Evolutionary conservation across 2,329 filamentous ascomycete genomes (phyloP), one percentile per base, ranked within the genome.

Genomic region (Phyllosticta citrichinensis): DNA sequence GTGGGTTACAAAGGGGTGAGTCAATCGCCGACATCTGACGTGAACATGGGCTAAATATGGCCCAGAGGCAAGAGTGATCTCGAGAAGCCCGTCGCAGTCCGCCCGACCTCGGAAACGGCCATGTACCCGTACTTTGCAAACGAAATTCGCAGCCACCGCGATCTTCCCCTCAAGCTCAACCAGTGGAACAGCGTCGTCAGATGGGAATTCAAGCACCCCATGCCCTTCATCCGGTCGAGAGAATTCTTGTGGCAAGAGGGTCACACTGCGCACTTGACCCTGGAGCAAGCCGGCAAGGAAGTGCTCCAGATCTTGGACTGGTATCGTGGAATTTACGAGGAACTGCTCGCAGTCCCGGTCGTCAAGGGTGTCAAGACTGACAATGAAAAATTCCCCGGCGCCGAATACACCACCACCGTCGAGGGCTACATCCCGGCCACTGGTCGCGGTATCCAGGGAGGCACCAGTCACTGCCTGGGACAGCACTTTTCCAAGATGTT

Each of bases 401-500:
- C 92, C 66, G 87, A 93, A 77, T 99, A 96, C 80, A 97, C 94
- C 55, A 96, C 93, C 62, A 99, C 94, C 1, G 89, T 96, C 55
- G 94, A 99, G 77, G 94, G 91, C 35, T 99, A 96, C 75, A 97
- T 99, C 66, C 92, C 94, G 40, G 86, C 91, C 64, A 97, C 95
- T 65, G 94, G 94, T 24, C 88, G 94, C 72, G 94, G 94, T 74
- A 97, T 99, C 63, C 94, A 99, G 78, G 94, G 92, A 66, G 94
- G 86, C 58, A 99, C 94, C 51, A 96, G 91, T 58, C 94, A 99
- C 79, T 91, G 87, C 65, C 82, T 99, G 9, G 94, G 94, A 58
- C 94, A 99, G 77, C 97, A 99, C 79, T 99, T 99, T 78, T 92
- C 88, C 74, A 97, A 95, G 78, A 99, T 99, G 92, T 99, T 97